Conservation (phyloP, 2,329 filamentous ascomycete genomes). For the Hymenoscyphus occultus region DNA sequence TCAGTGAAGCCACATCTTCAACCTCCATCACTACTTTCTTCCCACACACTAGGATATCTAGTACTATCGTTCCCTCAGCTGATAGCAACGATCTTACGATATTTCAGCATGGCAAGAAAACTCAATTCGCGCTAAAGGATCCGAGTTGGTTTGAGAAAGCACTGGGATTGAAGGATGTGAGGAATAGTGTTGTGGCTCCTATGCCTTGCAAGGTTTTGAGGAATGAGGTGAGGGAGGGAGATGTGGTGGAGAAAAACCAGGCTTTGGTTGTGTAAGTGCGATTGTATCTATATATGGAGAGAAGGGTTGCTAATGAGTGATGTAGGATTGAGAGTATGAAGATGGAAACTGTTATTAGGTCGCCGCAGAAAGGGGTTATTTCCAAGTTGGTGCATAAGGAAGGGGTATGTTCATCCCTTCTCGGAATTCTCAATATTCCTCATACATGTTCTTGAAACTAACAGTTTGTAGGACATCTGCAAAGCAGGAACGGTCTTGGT, state of each 20-base stretch:
- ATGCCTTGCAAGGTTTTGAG: constrained; percentile 97
- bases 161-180: constrained; percentile 74
- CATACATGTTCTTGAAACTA: constrained; percentile 11
- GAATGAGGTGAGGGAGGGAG: constrained; percentile 81
- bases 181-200: constrained; percentile 82
- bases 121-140: constrained; percentile 53
- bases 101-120: constrained; percentile 68
- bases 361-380: constrained; percentile 68
- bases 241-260: constrained; percentile 79
- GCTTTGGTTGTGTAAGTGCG: constrained; percentile 72
- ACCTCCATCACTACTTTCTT: constrained; percentile 68
- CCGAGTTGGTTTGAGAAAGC: constrained; percentile 87
- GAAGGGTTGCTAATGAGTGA: constrained; percentile 27
- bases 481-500: constrained; percentile 74
- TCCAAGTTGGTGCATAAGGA: constrained; percentile 71
- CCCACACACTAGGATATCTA: constrained; percentile 73
- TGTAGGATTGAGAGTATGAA: constrained; percentile 79
- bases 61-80: constrained; percentile 61
- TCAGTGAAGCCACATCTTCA: constrained; percentile 44
- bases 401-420: constrained; percentile 54
- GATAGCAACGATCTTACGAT: constrained; percentile 64
- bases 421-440: constrained; percentile 10
- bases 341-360: constrained; percentile 82
- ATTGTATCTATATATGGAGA: not conserved
- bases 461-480: constrained; percentile 62